Percentiles rank a stretch among this genome's conserved stretches.
These are phyloP conservation scores for Calonectria hawksworthii DNA, from an alignment of 2,329 filamentous ascomycete species.

Conservation along the genomic window DNA sequence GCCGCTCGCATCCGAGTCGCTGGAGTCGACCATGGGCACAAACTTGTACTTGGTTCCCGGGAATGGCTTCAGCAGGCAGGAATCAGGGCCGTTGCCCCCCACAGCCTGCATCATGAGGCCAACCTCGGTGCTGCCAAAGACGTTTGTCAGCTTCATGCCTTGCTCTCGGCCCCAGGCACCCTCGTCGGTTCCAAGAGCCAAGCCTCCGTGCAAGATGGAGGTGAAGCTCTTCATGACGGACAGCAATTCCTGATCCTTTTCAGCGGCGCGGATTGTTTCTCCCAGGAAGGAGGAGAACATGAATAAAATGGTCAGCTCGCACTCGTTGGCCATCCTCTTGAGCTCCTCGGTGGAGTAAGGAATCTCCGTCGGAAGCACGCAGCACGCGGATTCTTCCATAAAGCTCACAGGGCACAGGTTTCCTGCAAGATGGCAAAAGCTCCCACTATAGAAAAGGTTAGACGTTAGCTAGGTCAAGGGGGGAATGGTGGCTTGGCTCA, in stretches of 20 bases:
- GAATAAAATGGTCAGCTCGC: background rate
- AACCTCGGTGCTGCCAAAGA: conserved; percentile 1
- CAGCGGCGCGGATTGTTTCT: background rate
- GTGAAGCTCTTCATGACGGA: background rate
- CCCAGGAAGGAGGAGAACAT: background rate
- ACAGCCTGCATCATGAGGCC: background rate
- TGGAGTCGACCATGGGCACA: background rate
- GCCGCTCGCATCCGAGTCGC: background rate
- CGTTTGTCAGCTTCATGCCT: background rate
- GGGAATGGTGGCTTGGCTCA: background rate
- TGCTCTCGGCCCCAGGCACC: background rate
- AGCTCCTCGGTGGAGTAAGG: background rate
- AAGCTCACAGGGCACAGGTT: background rate
- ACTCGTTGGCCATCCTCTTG: background rate
- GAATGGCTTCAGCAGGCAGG: background rate
- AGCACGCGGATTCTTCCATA: background rate
- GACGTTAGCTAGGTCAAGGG: background rate
- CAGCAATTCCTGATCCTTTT: background rate
- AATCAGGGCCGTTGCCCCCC: background rate
- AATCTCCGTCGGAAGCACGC: background rate
- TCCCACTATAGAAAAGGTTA: background rate
- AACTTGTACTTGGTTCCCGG: background rate
- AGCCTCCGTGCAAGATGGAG: background rate
- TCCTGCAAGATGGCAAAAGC: background rate
- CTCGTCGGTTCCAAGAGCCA: background rate